Evolutionary conservation across 1,284 basidiomycete species (phyloP).

Genomic region (Tremellales sp.): DNA sequence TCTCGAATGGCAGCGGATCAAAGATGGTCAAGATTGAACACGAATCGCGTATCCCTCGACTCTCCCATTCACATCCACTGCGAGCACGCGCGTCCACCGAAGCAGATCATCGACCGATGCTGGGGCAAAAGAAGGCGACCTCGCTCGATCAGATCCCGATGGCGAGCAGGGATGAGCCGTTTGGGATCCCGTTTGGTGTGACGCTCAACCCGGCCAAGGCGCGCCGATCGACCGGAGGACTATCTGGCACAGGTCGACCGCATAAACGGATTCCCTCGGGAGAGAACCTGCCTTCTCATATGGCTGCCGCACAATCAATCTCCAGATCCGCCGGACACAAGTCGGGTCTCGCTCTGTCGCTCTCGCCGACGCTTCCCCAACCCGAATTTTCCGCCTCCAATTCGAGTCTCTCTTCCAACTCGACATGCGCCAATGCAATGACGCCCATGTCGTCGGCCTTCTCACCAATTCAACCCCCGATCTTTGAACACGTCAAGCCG

Average conservation of each 20-base stretch:
- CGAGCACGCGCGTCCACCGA: conserved; percentile 28
- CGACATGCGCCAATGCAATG: conserved; percentile 22
- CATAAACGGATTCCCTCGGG: conserved; percentile 34
- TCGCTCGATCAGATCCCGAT: conserved; percentile 38
- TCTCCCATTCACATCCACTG: conserved; percentile 30
- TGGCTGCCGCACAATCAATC: conserved; percentile 23
- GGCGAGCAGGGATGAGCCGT: conserved; percentile 33
- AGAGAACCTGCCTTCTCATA: conserved; percentile 12
- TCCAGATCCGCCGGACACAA: conserved; percentile 47
- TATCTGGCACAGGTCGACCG: conserved; percentile 10
- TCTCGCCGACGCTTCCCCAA: conserved; percentile 23
- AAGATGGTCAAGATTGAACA: neutral
- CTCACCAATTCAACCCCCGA: conserved; percentile 36
- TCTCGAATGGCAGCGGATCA: neutral
- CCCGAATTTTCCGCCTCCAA: conserved; percentile 40
- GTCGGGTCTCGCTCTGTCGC: conserved; percentile 43
- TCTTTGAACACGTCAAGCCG: conserved; percentile 49
- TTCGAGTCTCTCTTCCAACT: conserved; percentile 39
- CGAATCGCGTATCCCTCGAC: conserved; percentile 17
- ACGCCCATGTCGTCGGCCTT: conserved; percentile 36
- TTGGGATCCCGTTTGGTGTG: conserved; percentile 24
- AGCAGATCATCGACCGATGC: conserved; percentile 16
- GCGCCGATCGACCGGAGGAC: conserved; percentile 14
- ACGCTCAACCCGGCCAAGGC: conserved; percentile 21
- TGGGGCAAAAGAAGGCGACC: conserved; percentile 38